Evolutionary conservation across 192 early-diverging fungal species (phyloP).

Genomic region (Coemansia sp.): DNA sequence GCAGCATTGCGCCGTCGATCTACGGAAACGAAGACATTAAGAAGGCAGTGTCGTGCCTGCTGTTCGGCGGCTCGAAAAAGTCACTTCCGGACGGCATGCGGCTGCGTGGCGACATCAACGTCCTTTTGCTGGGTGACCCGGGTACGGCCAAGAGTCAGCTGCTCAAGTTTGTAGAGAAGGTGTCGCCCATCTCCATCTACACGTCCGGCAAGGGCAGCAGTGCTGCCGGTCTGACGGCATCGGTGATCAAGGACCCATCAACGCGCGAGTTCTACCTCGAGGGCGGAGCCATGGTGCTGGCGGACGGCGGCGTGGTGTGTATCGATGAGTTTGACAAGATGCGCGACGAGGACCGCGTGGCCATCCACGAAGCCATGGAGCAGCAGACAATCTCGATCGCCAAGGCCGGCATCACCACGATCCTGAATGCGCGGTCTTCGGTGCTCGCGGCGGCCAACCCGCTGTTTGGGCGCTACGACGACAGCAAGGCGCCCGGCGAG

Average conservation of each 20-base stretch:
- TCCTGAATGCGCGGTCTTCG: slow-evolving; percentile 93
- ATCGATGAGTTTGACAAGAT: slow-evolving; percentile 99
- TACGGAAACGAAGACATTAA: slow-evolving; percentile 97
- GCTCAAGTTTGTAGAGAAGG: slow-evolving; percentile 97
- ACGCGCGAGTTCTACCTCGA: slow-evolving; percentile 95
- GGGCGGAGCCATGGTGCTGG: slow-evolving; percentile 98
- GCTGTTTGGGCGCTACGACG: slow-evolving; percentile 97
- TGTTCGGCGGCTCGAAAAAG: slow-evolving; percentile 97
- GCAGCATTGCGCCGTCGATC: slow-evolving; percentile 94
- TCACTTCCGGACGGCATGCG: slow-evolving; percentile 94
- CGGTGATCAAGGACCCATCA: slow-evolving; percentile 87
- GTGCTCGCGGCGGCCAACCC: slow-evolving; percentile 98
- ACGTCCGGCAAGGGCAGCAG: slow-evolving; percentile 98
- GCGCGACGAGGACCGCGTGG: slow-evolving; percentile 98
- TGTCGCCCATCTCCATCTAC: slow-evolving; percentile 96
- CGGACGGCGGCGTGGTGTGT: slow-evolving; percentile 98
- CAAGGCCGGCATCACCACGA: slow-evolving; percentile 99
- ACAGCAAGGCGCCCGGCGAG: slow-evolving; percentile 96
- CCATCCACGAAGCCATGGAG: slow-evolving; percentile 99
- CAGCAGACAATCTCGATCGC: slow-evolving; percentile 99
- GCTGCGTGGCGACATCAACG: slow-evolving; percentile 96
- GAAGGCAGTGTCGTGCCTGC: slow-evolving; percentile 85
- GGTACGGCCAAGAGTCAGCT: slow-evolving; percentile 98
- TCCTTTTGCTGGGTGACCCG: slow-evolving; percentile 94
- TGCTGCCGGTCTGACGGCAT: slow-evolving; percentile 98